Conservation (phyloP, 345 rosid species). For the Hirschfeldia incana region DNA sequence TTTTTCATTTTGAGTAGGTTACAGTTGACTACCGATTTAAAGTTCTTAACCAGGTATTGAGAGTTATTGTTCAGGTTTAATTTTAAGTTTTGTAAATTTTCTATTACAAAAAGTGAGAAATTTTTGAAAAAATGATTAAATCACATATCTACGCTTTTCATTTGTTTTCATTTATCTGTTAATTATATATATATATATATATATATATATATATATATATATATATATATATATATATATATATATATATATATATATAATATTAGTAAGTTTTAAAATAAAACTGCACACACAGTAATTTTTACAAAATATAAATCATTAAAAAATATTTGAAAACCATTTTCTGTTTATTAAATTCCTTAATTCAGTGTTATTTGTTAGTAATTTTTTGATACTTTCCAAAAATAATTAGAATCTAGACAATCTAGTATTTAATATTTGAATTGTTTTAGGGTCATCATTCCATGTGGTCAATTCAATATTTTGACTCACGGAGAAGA, state of each 20-base stretch:
- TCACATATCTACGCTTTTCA: background rate
- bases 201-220: background rate
- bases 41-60: background rate
- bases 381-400: background rate
- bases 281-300: background rate
- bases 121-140: background rate
- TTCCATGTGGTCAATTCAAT: constrained; percentile 28
- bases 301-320: background rate
- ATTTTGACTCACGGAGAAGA: constrained; percentile 25
- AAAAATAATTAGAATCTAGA: background rate
- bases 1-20: background rate
- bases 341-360: background rate
- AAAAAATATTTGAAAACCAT: background rate
- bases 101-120: background rate
- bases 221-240: no score
- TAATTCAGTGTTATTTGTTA: background rate
- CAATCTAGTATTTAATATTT: constrained; percentile 1
- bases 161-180: background rate
- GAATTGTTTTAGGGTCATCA: constrained; percentile 12
- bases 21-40: background rate
- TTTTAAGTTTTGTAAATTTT: background rate
- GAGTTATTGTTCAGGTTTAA: background rate
- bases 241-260: background rate
- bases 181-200: no score
- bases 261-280: background rate